Evolutionary conservation across 1,284 basidiomycete species (phyloP), one percentile per base, ranked within the genome.

Genomic region (Blastosporella zonata): DNA sequence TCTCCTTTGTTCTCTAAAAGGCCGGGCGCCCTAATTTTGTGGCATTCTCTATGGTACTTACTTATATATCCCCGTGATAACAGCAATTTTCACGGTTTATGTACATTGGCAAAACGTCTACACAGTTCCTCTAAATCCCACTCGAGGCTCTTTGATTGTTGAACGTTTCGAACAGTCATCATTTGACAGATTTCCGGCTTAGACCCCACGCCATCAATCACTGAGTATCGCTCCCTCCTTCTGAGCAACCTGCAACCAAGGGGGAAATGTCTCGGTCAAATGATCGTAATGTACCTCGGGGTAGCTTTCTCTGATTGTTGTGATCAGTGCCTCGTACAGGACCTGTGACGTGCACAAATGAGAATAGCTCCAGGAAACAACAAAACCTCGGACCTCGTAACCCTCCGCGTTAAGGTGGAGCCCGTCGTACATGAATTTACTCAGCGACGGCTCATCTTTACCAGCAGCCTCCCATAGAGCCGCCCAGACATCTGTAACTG

Each of bases 341-440:
- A 93, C 62, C 88, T 90, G 17, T 20, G 31, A 33, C 22, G 34
- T 25, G 29, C 3, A 12, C 20, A 25, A 13, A 35, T 45, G 33
- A 25, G 22, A 12, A 31, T 18, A 6, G 13, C 20, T 27, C 5
- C n/a, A n/a, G 39, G 41, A 42, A 53, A 55, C 18, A 29, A 35
- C 25, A 44, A 33, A 34, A 5, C 25, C 13, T 59, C 73, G 52
- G 59, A 88, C 85, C 63, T 73, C 63, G 60, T 94, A 93, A 22
- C 90, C 93, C 1, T 68, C 75, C 9, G 67, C 69, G 43, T 79
- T 90, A 56, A 92, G 66, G 66, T 96, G 93, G 50, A 95, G 67
- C 0, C 93, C 92, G 60, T 94, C 92, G 35, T 54, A 57, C 45
- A 87, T 62, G 58, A 79, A 84, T 43, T 63, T 63, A 9, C 64